These are phyloP conservation scores for Epichloe sp. DNA, from an alignment of 2,329 filamentous ascomycete genomes.

Conservation along the genomic window DNA sequence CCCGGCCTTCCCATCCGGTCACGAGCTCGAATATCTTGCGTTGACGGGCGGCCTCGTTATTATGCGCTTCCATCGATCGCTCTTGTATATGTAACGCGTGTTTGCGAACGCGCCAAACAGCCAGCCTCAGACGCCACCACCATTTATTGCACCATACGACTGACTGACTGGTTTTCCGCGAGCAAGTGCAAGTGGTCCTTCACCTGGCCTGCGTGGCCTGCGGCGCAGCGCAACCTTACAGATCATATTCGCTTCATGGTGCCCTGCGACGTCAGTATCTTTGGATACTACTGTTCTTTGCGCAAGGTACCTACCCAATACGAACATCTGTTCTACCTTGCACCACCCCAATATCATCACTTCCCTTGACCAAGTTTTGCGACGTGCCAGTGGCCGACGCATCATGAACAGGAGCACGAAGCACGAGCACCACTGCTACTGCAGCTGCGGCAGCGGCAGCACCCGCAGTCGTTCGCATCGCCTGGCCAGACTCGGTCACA, in stretches of 20 bases:
- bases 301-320: conserved; percentile 12
- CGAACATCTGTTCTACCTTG: conserved; percentile 6
- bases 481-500: neutral
- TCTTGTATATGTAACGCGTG: neutral
- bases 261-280: neutral
- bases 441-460: neutral
- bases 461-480: neutral
- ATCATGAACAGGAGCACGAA: conserved; percentile 3
- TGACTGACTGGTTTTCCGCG: neutral
- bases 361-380: conserved; percentile 5
- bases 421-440: neutral
- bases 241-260: neutral
- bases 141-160: neutral
- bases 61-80: neutral
- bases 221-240: neutral
- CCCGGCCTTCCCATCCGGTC: neutral
- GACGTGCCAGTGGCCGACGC: neutral
- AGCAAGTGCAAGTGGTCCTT: conserved; percentile 6
- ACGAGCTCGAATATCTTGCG: neutral
- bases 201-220: neutral
- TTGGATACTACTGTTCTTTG: neutral
- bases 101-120: neutral
- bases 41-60: neutral
- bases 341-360: conserved; percentile 4
- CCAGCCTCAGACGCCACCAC: neutral